These are phyloP conservation scores for Teratosphaeria destructans DNA, from an alignment of 2,329 filamentous ascomycete genomes.

Conservation along the genomic window DNA sequence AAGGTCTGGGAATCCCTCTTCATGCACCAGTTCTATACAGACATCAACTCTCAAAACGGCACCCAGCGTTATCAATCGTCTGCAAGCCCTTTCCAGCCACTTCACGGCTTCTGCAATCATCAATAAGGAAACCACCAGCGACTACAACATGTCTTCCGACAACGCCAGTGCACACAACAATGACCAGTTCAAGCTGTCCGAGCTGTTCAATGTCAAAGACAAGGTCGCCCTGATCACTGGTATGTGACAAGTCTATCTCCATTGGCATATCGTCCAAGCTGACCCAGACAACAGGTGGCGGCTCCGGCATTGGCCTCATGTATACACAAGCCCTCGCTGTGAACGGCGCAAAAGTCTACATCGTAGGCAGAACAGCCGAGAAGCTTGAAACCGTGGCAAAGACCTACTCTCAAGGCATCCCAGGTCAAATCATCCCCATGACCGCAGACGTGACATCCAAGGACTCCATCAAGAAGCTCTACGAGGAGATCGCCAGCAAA, in stretches of 20 bases:
- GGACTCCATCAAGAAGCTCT: constrained; percentile 31
- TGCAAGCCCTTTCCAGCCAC: constrained; percentile 5
- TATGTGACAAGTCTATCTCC: background rate
- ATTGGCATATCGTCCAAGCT: background rate
- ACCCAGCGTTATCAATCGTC: background rate
- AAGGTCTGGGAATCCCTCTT: background rate
- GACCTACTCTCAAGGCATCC: constrained; percentile 33
- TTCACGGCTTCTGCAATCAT: constrained; percentile 4
- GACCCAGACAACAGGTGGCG: constrained; percentile 26
- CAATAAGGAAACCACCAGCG: constrained; percentile 40
- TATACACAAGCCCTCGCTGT: constrained; percentile 35
- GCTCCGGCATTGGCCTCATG: constrained; percentile 40
- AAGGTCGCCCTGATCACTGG: constrained; percentile 32
- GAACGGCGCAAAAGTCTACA: constrained; percentile 37
- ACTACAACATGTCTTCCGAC: constrained; percentile 19
- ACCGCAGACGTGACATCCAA: constrained; percentile 36
- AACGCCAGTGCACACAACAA: constrained; percentile 23
- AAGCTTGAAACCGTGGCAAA: constrained; percentile 39
- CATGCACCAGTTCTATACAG: background rate
- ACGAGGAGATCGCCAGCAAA: constrained; percentile 33
- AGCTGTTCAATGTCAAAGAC: constrained; percentile 29
- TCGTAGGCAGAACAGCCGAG: constrained; percentile 37
- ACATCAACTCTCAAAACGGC: background rate
- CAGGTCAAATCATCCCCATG: constrained; percentile 38
- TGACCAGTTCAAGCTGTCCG: constrained; percentile 23